Base-by-base conservation (phyloP, 2,329 filamentous ascomycete genomes). In the Elsinoe fawcettii region DNA sequence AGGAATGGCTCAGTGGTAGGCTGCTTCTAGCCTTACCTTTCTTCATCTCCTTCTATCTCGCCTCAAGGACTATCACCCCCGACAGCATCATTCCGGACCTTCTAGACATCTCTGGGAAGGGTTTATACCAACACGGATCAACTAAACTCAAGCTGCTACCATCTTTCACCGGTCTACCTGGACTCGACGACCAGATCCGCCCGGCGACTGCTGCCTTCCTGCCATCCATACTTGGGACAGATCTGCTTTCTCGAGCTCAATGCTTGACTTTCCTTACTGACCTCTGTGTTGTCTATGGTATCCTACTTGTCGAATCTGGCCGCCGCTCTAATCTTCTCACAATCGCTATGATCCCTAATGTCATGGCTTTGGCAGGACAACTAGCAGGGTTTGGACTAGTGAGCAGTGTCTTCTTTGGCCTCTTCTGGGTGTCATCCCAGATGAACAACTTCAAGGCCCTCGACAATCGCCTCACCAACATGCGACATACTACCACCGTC, bases 331-430 rank as follows among this genome's bases (percentile, higher is more conserved):
- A 70, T 56, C 51, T 58, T 2, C 51, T 65, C n/a, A 70, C 66
- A 5, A 51, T 60, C 39, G 61, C 63, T 14, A 53, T 61, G 51
- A 47, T 63, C 14, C 11, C 22, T 20, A 1, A 8, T 54, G n/a
- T 69, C 9, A 63, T 69, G 39, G 63, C 62, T 1, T 32, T 66
- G n/a, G 22, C 65, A 2, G 66, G 59, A 37, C 67, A 71, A 51
- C 44, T 64, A 12, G 60, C 63, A 18, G 67, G 70, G 3, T 61
- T 69, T 12, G 71, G 66, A 8, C 60, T 68, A 27, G 55, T 70
- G 1, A 66, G 65, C 1, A 70, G 71, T 3, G 49, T 72, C 18
- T 74, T 70, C 63, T 73, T 65, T 60, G 73, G 70, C 60, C 60
- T 72, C 34, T 68, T 72, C 56, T 73, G 71, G 51, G 56, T 71